phyloP scores from a whole-genome alignment of 192 early-diverging fungal species.

The Backusella mclennaniae region DNA sequence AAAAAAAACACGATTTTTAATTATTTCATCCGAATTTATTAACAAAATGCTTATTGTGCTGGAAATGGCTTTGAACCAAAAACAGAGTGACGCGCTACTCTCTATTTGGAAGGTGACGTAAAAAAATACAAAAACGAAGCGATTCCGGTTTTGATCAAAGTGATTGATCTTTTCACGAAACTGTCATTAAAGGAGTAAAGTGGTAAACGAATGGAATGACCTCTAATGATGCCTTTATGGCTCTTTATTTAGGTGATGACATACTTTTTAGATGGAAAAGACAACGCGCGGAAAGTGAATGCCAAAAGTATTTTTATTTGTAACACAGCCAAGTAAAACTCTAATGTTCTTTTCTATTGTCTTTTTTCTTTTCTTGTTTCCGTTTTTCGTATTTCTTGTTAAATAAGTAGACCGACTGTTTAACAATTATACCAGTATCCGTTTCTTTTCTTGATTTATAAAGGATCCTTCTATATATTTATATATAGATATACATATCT shows the following conservation, averaged over 20 bases:
- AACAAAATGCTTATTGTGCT: neutral
- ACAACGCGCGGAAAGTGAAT: neutral
- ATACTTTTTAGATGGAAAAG: neutral
- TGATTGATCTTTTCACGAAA: neutral
- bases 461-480: neutral
- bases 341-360: neutral
- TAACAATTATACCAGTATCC: no score
- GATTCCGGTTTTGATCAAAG: neutral
- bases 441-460: neutral
- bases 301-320: neutral
- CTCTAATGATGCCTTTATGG: neutral
- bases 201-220: neutral
- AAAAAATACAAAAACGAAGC: neutral
- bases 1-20: neutral
- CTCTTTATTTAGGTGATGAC: neutral
- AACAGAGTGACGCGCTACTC: neutral
- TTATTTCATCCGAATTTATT: neutral
- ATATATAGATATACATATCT: neutral
- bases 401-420: no score
- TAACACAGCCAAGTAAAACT: neutral
- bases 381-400: no score
- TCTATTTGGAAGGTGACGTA: neutral
- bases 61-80: neutral
- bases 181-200: neutral
- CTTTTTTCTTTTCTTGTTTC: neutral